Base-by-base conservation (phyloP, 2,329 filamentous ascomycete genomes). In the Cladosporium sp. region DNA sequence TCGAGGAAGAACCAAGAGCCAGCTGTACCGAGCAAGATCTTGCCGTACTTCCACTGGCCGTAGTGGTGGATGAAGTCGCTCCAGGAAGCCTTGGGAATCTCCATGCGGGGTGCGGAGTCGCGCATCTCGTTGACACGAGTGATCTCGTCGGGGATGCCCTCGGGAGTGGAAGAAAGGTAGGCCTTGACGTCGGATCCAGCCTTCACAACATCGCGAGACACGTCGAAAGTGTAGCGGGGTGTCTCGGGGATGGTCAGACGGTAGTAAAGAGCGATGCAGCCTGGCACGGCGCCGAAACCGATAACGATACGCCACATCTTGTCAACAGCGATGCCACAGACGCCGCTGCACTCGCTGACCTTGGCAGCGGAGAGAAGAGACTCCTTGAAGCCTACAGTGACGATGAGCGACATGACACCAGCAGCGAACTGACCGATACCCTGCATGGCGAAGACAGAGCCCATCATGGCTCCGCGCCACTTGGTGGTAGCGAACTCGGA, bases 391-490 rank as follows among this genome's bases (percentile, higher is more conserved):
- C 76, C 76, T n/a, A 68, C 67, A 54, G 72, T 72, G 68, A 76
- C 85, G 72, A 93, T 91, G 56, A 95, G 82, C 76, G 91, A 89
- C 68, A 95, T 83, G 32, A 94, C 85, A 56, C 90, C 90, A 58
- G 89, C 91, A 28, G 82, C 83, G 63, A 95, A 88, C 78, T 95
- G 91, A 23, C 92, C 91, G 60, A 95, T 85, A 69, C 91, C 91
- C 77, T 96, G 91, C 90, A 93, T 94, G 70, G 91, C 90, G 73
- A 95, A 95, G 63, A 95, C 91, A 18, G 90, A 84, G 36, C 87
- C 90, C 89, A 96, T 93, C 89, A 95, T 95, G 69, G 91, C 91
- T 70, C 91, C 91, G 77, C 91, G 83, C 88, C 91, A 93, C 78
- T 90, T 92, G 62, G 91, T 94, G 4, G 90, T 93, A 13, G 91